Evolutionary conservation across 495 filamentous ascomycete species (phyloP).

Genomic region (Penicillium taxi): DNA sequence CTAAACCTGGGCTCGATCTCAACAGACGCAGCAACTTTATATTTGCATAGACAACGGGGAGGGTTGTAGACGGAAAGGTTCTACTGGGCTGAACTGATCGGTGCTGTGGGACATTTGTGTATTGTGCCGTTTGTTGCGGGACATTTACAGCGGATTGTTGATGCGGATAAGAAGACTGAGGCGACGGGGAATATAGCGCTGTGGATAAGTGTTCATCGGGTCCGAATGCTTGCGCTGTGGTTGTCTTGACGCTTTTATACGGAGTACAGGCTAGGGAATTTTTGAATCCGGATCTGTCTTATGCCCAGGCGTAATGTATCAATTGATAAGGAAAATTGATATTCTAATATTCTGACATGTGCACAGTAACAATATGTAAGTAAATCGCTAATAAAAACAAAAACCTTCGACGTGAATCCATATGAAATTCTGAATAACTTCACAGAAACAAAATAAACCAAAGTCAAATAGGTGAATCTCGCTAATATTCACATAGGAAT

Average conservation of each 20-base stretch:
- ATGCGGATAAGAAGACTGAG: conserved; percentile 6
- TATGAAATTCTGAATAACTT: too few relatives aligned
- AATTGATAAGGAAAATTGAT: too few relatives aligned
- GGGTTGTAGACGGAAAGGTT: conserved; percentile 7
- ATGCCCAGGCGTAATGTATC: too few relatives aligned
- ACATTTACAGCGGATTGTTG: conserved; percentile 12
- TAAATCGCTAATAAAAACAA: too few relatives aligned
- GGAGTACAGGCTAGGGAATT: too few relatives aligned
- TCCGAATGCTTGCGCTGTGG: conserved; percentile 11
- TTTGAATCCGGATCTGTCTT: too few relatives aligned
- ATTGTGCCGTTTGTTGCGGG: conserved; percentile 17
- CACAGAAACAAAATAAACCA: too few relatives aligned
- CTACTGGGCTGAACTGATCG: conserved; percentile 13
- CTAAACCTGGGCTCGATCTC: conserved; percentile 11
- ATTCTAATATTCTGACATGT: too few relatives aligned
- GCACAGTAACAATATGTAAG: too few relatives aligned
- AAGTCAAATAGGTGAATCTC: too few relatives aligned
- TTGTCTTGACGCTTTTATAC: conserved; percentile 11
- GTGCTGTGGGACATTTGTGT: conserved; percentile 15
- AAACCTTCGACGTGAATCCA: too few relatives aligned
- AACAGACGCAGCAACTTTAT: conserved; percentile 6
- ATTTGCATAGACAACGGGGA: background rate
- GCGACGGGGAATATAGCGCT: conserved; percentile 9
- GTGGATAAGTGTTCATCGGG: conserved; percentile 17
- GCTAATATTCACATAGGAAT: too few relatives aligned